Evolutionary conservation across 352 stramenopile species (phyloP), one percentile per base, ranked within the genome.

Genomic region (Phytopythium mirpurense): DNA sequence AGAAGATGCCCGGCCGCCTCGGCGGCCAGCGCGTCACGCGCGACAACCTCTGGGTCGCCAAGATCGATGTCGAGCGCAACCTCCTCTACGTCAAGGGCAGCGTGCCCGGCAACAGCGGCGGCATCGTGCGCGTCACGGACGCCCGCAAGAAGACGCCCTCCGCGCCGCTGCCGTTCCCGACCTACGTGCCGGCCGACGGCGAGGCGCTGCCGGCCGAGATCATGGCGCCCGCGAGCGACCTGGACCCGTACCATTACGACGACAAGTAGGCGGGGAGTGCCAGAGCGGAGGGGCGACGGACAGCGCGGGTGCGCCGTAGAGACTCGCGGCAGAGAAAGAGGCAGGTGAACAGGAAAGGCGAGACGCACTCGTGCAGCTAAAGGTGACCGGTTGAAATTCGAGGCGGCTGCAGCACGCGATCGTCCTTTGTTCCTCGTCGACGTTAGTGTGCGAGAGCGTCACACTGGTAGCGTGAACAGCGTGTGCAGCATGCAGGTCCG

Each of bases 1-100:
- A 99, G 83, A 99, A 99, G 72, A 99, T 99, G 97, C 85, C 98
- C 32, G 98, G 97, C 11, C 88, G 93, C 18, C 98, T 99, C 90
- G 97, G 97, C 53, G 82, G 78, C 42, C 89, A 95, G 40, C 82
- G 83, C 52, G 87, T 98, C 16, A 99, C 97, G 24, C 88, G 96
- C 34, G 95, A 99, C 78, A 99, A 98, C 70, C 73, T 99, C 4
- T 93, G 83, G 81, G 76, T 96, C 47, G 74, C 86, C 54, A 95
- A 96, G 78, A 83, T 97, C 55, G 95, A 98, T 70, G 73, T 88
- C 27, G 68, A 93, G 61, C 85, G 91, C 64, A 96, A 98, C 65
- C 72, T 98, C 50, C 50, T 98, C 23, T 98, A 96, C 72, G 77
- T 98, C 42, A 96, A 96, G 65, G 95, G 95, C 51, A 85, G 74